Base-by-base conservation (phyloP, 345 rosid species). In the Hibiscus syriacus region DNA sequence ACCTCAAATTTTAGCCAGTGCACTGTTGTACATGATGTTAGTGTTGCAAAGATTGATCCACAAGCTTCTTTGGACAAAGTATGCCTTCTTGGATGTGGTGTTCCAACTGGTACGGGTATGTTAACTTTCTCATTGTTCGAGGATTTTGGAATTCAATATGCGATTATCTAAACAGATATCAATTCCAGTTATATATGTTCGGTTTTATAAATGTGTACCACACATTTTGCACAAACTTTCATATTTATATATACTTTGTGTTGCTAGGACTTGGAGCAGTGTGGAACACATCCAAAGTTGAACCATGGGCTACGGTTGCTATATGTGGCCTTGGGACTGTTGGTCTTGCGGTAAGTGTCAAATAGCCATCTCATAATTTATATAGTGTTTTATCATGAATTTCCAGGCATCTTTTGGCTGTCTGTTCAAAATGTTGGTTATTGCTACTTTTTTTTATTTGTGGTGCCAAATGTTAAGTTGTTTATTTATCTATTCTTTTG, bases 1-100 rank as follows among this genome's bases (percentile, higher is more conserved):
- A n/a, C n/a, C n/a, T n/a, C n/a, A n/a, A n/a, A n/a, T n/a, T n/a
- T n/a, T n/a, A n/a, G n/a, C n/a, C n/a, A n/a, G n/a, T n/a, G n/a
- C n/a, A n/a, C n/a, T n/a, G n/a, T n/a, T n/a, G n/a, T n/a, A n/a
- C n/a, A n/a, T n/a, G n/a, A n/a, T n/a, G n/a, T n/a, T n/a, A n/a
- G n/a, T n/a, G n/a, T n/a, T n/a, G n/a, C n/a, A n/a, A n/a, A n/a
- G n/a, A n/a, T n/a, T n/a, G n/a, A n/a, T n/a, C n/a, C n/a, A n/a
- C n/a, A n/a, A n/a, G n/a, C n/a, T n/a, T n/a, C n/a, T n/a, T n/a
- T n/a, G n/a, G n/a, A n/a, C n/a, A n/a, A n/a, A n/a, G n/a, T n/a
- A n/a, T n/a, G n/a, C n/a, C n/a, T n/a, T n/a, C n/a, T n/a, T 80
- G 99, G 99, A 2, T 91, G 99, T 83, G 99, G 99, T 80, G 93